Conservation (phyloP, 2,329 filamentous ascomycete genomes). For the Fusarium sp. region DNA sequence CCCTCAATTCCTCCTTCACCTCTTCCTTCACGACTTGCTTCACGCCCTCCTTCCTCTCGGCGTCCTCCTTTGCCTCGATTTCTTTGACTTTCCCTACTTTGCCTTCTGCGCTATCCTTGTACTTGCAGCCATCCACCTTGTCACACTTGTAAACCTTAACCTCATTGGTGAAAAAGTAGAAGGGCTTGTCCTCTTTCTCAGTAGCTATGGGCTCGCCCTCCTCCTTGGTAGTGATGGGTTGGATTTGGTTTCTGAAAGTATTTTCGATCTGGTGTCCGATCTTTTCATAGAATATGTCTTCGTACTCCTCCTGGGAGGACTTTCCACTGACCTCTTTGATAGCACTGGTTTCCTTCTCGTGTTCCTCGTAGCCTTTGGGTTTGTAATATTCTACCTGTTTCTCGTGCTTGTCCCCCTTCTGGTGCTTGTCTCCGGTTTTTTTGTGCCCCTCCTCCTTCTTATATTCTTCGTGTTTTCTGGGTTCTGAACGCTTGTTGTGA, state of each 20-base stretch:
- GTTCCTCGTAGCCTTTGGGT: not conserved
- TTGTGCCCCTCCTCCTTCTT: not conserved
- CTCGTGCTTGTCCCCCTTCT: not conserved
- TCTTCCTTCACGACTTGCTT: not conserved
- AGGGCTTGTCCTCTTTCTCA: not conserved
- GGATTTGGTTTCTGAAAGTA: not conserved
- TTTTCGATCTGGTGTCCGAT: constrained; percentile 6
- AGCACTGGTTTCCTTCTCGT: not conserved
- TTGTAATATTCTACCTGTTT: not conserved
- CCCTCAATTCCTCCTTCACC: not conserved
- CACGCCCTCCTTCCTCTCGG: not conserved
- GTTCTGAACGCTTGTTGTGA: constrained; percentile 2
- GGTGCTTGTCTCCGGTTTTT: too few relatives aligned
- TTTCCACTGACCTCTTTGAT: not conserved
- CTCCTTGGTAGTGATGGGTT: too few relatives aligned
- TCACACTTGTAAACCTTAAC: constrained; percentile 14
- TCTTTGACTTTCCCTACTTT: too few relatives aligned
- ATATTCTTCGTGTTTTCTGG: not conserved
- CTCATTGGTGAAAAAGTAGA: constrained; percentile 9
- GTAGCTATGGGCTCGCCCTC: not conserved
- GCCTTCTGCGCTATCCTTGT: not conserved
- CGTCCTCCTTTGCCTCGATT: not conserved
- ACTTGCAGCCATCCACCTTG: not conserved
- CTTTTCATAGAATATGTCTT: constrained; percentile 19
- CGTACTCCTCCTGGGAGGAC: constrained; percentile 2